phyloP scores from a whole-genome alignment of 2,329 filamentous ascomycete genomes.

The Talaromyces sp. region DNA sequence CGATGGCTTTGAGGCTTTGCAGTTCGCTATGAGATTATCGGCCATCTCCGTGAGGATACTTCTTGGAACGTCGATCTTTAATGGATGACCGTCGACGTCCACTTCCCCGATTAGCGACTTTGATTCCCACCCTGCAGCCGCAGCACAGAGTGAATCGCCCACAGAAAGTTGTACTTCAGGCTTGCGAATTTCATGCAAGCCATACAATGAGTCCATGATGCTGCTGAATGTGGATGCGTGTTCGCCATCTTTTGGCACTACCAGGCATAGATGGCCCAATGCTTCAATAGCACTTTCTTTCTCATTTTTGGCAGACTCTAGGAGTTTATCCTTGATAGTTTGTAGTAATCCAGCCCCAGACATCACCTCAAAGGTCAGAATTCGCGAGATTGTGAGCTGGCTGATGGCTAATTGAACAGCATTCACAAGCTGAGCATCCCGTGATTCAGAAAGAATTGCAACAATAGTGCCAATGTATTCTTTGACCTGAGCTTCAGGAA shows the following conservation, averaged over 20 bases:
- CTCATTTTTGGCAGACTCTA: conserved; percentile 66
- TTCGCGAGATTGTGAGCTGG: conserved; percentile 55
- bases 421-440: conserved; percentile 53
- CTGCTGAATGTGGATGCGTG: conserved; percentile 31
- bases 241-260: conserved; percentile 37
- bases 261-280: conserved; percentile 65
- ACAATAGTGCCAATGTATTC: conserved; percentile 41
- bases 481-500: conserved; percentile 33
- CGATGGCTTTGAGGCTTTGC: conserved; percentile 78
- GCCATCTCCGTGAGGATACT: conserved; percentile 52
- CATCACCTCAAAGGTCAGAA: conserved; percentile 36
- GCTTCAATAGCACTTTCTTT: conserved; percentile 77
- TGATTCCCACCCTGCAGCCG: conserved; percentile 76
- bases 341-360: conserved; percentile 26
- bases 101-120: conserved; percentile 68
- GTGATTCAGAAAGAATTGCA: conserved; percentile 48
- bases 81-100: conserved; percentile 60
- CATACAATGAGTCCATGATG: conserved; percentile 64
- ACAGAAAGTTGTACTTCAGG: conserved; percentile 85
- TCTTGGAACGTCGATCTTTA: conserved; percentile 30
- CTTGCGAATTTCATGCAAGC: conserved; percentile 75
- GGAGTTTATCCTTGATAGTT: conserved; percentile 57
- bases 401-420: conserved; percentile 54
- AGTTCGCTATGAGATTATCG: conserved; percentile 69
- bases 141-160: conserved; percentile 78